Evolutionary conservation across 805 yeast species (phyloP).

Genomic region (Candida tammaniensis): DNA sequence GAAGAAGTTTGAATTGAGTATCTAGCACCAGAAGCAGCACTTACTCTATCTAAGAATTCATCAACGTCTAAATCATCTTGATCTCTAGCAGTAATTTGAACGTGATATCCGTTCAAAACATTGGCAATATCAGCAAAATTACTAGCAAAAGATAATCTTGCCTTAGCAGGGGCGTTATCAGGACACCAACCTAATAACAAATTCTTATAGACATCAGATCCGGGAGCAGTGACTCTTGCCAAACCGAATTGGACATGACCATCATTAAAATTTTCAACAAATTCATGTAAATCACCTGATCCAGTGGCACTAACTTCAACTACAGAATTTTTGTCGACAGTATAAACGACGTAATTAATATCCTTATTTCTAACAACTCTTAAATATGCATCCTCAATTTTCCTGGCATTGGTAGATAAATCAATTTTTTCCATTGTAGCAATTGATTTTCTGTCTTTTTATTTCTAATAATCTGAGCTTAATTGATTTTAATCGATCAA

Average conservation of each 20-base stretch:
- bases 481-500: too few relatives aligned
- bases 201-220: constrained; percentile 84
- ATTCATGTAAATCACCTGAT: constrained; percentile 67
- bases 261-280: constrained; percentile 79
- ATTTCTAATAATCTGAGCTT: too few relatives aligned
- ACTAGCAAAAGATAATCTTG: constrained; percentile 71
- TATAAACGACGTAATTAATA: constrained; percentile 74
- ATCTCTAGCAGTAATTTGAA: constrained; percentile 95
- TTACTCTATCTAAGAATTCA: constrained; percentile 71
- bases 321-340: constrained; percentile 59
- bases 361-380: constrained; percentile 70
- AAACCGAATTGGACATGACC: constrained; percentile 89
- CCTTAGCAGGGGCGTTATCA: constrained; percentile 82
- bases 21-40: constrained; percentile 94
- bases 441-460: too few relatives aligned
- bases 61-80: constrained; percentile 80
- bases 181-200: constrained; percentile 96
- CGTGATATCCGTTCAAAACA: constrained; percentile 80
- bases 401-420: constrained; percentile 67
- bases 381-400: constrained; percentile 72
- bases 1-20: constrained; percentile 39
- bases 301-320: constrained; percentile 52
- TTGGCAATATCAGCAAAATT: constrained; percentile 75
- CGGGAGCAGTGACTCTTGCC: constrained; percentile 82
- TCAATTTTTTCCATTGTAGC: constrained; percentile 63